Evolutionary conservation across 352 stramenopile genomes (phyloP), one percentile per base, ranked within the genome.

Genomic region (Pythium insidiosum): DNA sequence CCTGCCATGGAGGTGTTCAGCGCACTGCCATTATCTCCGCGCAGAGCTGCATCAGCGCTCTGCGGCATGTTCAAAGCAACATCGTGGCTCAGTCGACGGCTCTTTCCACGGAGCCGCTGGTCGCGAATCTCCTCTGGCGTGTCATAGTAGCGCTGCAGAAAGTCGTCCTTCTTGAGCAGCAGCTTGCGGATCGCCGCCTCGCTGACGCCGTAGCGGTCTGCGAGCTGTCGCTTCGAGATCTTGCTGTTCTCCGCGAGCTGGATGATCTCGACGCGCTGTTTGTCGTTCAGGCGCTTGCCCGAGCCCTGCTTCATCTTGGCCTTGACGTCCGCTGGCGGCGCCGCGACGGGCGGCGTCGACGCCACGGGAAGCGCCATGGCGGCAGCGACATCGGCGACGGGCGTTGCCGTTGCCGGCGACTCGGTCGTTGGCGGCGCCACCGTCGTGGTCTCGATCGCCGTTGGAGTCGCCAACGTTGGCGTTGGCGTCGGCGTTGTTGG

Each of bases 181-280:
- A 89, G 59, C 60, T 87, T 87, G 46, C 76, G 76, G 60, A 87
- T 89, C 30, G 76, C 76, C 1, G 76, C 73, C 54, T 89, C 76
- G 37, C 69, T 85, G 40, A 89, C 76, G 39, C 76, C 76, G 52
- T 83, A 89, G 44, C 82, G 75, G 33, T 85, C 73, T 16, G 73
- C 76, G 36, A 89, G 48, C 44, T 84, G 73, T 24, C 76, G 73
- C 67, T 89, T 87, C 45, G 73, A 83, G 47, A 75, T 82, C 57
- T 81, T 83, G 57, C 51, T 70, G 51, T 85, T 85, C 54, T 87
- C 76, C 3, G 73, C 66, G 45, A 85, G 70, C 58, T 89, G 76
- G 58, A 89, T 89, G 57, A 89, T 87, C 49, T 89, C 73, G 26
- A 89, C 67, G 51, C 76, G 76, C 69, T 89, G 69, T 36, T 80